Evolutionary conservation across 139 green algal genomes (phyloP).

Genomic region (Auxenochlorella pyrenoidosa): DNA sequence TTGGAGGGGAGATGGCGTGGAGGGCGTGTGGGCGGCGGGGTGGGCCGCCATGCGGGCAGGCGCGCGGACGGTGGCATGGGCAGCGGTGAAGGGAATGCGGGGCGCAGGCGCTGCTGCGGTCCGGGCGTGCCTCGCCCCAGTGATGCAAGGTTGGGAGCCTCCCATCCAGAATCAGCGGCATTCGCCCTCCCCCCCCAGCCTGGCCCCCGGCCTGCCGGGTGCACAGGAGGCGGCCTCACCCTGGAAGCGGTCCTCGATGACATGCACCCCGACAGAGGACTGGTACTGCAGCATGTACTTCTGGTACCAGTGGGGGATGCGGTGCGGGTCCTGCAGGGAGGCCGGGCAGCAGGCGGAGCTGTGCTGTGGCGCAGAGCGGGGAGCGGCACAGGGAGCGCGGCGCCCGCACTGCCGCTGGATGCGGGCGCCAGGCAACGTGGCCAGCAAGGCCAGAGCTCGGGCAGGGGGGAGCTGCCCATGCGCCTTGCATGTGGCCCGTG

Average conservation of each 20-base stretch:
- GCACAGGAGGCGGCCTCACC: background rate
- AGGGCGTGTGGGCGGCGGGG: background rate
- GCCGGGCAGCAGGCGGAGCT: background rate
- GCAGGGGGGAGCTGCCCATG: background rate
- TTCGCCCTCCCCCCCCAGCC: no score
- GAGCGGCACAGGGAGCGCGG: no score
- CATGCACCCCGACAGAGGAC: constrained; percentile 45
- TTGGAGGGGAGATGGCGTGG: background rate
- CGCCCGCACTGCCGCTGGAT: background rate
- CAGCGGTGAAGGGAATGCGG: background rate
- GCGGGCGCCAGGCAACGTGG: background rate
- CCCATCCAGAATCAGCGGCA: no score
- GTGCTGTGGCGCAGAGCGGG: background rate
- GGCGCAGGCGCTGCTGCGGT: background rate
- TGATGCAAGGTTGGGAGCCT: no score
- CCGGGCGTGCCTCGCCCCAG: no score
- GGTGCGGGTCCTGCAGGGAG: constrained; percentile 42
- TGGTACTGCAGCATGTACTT: constrained; percentile 38
- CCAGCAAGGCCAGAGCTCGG: no score
- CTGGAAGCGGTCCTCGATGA: constrained; percentile 64
- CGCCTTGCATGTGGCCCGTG: no score
- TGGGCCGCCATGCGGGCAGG: background rate
- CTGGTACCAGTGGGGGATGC: constrained; percentile 32
- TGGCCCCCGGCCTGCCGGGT: background rate
- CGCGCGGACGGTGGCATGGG: background rate